Base-by-base conservation (phyloP, 2,329 filamentous ascomycete genomes). In the Eurotiales sp. region DNA sequence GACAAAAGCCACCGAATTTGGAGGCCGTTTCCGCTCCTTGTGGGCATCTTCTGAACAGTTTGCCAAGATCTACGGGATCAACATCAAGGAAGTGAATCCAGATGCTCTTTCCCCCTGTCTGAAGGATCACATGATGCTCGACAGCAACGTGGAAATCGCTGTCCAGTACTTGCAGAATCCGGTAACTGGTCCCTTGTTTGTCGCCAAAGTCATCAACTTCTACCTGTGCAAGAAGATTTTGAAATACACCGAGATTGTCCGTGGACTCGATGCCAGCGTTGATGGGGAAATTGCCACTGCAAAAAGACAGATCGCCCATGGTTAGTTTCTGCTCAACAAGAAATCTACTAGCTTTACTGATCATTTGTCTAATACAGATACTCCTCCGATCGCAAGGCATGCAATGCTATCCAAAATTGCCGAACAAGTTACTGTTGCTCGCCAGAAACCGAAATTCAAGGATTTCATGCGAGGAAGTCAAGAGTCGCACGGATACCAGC, bases 141-240 rank as follows among this genome's bases (percentile, higher is more conserved):
- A 59, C 22, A 53, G 57, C 3, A 51, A 56, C 21, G 42, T 34
- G 14, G 29, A 46, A 2, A 44, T 54, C 6, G 59, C 59, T 3
- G 53, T 52, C 2, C 46, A 53, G 11, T 59, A 68, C 27, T 54
- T 68, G 14, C 52, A 52, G 6, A 57, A 61, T 25, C 25, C 55
- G 2, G 36, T 43, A 3, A 64, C 61, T 4, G 55, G 64, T 12
- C 58, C 51, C 19, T 50, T 59, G 5, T 54, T 63, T 11, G 48
- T 69, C 8, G 53, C 61, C 8, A 65, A 64, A 29, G 58, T 62
- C 2, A 61, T 70, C 37, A 64, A 65, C 44, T 57, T 51, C 22
- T 64, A 60, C 41, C 46, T 66, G 6, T 54, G 58, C 22, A 53
- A 55, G 2, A 51, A 59, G 6, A 49, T 67, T 2, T 45, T 67